Percentiles rank a stretch among this genome's conserved stretches.
Conservation (phyloP, 176 grass and related monocot species). For the Carex littledalei region DNA sequence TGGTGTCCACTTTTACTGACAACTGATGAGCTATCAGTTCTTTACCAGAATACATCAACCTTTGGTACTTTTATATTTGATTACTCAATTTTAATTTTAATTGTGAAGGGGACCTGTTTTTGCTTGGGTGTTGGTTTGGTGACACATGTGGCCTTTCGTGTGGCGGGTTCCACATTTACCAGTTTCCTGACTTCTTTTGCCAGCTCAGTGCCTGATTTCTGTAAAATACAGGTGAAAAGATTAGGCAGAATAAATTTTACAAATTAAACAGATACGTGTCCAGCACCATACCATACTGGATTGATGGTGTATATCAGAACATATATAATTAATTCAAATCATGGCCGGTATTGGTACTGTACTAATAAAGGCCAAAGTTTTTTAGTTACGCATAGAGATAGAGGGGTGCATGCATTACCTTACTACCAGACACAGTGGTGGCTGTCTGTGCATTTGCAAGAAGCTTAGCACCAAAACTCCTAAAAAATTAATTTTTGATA, state of each 20-base stretch:
- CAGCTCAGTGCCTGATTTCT: not conserved
- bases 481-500: not conserved
- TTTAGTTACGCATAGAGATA: constrained; percentile 7
- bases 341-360: not conserved
- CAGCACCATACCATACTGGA: not conserved
- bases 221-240: not conserved
- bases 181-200: constrained; percentile 2
- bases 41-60: not conserved
- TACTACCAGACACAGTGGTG: not conserved
- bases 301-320: not conserved
- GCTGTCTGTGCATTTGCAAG: constrained; percentile 20
- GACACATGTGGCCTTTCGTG: not conserved
- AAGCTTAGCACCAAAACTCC: constrained; percentile 15
- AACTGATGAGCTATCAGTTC: not conserved
- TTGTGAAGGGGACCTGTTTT: not conserved
- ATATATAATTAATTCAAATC: not conserved
- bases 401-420: constrained; percentile 3
- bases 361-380: not conserved
- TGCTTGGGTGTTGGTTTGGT: constrained; percentile 3
- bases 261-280: not conserved
- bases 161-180: not conserved
- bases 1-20: not conserved
- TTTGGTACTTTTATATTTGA: not conserved
- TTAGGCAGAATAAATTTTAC: not conserved
- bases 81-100: not conserved